Evolutionary conservation across 2,329 filamentous ascomycete genomes (phyloP).

Genomic region (Fusarium compactum): DNA sequence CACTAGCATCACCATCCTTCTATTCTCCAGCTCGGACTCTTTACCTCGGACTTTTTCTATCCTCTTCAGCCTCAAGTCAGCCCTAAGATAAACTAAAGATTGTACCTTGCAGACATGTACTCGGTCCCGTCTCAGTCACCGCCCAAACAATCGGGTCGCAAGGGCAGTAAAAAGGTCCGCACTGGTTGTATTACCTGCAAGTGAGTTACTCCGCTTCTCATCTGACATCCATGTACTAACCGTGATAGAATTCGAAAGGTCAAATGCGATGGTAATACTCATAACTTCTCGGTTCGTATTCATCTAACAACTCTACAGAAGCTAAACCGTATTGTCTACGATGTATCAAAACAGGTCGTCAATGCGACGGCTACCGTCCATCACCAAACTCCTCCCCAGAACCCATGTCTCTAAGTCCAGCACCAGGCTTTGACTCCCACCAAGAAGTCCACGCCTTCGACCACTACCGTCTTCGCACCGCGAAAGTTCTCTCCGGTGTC

Average conservation of each 20-base stretch:
- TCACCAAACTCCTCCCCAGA: conserved; percentile 34
- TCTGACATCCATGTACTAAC: neutral
- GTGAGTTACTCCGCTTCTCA: conserved; percentile 52
- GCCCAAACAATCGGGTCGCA: conserved; percentile 49
- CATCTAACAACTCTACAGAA: conserved; percentile 49
- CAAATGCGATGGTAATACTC: conserved; percentile 14
- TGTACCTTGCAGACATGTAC: conserved; percentile 17
- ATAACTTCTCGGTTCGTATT: no score
- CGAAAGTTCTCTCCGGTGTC: conserved; percentile 57
- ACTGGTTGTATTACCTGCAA: conserved; percentile 69
- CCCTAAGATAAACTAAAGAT: neutral
- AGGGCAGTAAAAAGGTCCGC: conserved; percentile 60
- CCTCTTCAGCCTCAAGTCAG: neutral
- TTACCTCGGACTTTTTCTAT: conserved; percentile 12
- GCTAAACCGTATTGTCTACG: conserved; percentile 64
- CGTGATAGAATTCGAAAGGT: conserved; percentile 22
- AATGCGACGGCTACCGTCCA: conserved; percentile 66
- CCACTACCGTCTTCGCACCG: conserved; percentile 53
- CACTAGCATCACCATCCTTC: conserved; percentile 1
- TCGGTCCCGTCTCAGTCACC: conserved; percentile 10
- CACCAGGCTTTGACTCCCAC: conserved; percentile 37
- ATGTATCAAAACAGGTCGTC: conserved; percentile 66
- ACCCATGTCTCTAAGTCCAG: conserved; percentile 26
- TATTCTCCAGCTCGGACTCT: no score
- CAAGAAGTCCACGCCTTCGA: conserved; percentile 50